These are phyloP conservation scores for Leishmania braziliensis DNA, from an alignment of 208 protist genomes.

Conservation along the genomic window DNA sequence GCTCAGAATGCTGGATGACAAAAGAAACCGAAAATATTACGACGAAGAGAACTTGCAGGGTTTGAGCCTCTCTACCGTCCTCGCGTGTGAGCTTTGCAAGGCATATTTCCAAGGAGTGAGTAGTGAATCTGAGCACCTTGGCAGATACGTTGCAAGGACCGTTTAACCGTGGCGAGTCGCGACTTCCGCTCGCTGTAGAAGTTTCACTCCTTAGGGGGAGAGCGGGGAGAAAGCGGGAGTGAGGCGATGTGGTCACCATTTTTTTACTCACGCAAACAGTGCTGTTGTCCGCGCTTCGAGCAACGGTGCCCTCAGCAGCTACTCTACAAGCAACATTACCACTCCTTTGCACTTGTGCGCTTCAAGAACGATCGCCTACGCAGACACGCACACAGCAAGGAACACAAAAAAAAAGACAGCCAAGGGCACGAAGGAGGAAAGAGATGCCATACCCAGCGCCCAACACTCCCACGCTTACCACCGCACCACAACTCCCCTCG, in stretches of 20 bases:
- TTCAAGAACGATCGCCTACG: background rate
- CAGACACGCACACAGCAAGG: background rate
- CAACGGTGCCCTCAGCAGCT: background rate
- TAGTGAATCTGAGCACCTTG: too few species aligned
- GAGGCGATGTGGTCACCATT: background rate
- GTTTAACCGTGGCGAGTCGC: background rate
- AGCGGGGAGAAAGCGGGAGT: background rate
- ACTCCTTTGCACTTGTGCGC: background rate
- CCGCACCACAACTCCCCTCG: background rate
- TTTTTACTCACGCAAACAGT: background rate
- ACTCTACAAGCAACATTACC: background rate
- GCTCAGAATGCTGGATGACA: background rate
- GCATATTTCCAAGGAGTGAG: background rate
- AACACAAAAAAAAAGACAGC: background rate
- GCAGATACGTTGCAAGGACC: background rate
- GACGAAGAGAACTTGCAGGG: background rate
- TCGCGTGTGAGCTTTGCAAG: background rate
- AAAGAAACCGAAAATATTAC: constrained; percentile 3
- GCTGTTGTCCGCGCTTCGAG: background rate
- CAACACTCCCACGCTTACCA: background rate
- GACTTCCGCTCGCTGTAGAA: background rate
- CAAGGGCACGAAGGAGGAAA: background rate
- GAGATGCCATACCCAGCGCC: background rate
- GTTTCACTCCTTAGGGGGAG: background rate
- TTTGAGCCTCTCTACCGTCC: background rate